Evolutionary conservation across 1,139 yeast species (phyloP).

Genomic region (Nakaseomyces delphensis): DNA sequence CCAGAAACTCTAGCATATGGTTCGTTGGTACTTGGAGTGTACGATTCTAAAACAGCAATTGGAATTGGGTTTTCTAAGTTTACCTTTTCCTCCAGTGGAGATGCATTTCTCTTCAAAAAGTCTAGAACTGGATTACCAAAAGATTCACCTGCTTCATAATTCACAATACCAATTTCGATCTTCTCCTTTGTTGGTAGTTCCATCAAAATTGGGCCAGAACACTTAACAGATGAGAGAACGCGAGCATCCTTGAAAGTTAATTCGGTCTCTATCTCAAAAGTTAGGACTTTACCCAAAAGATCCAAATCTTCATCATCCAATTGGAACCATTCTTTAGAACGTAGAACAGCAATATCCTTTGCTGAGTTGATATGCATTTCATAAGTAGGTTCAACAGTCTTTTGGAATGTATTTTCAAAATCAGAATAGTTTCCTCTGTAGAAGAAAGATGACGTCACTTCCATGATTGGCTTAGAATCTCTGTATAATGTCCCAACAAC

Average conservation of each 20-base stretch:
- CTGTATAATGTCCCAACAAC: conserved; percentile 85
- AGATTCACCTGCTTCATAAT: conserved; percentile 85
- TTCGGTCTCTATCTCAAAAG: conserved; percentile 83
- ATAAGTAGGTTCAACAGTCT: conserved; percentile 78
- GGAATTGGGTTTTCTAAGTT: conserved; percentile 87
- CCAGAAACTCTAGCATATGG: conserved; percentile 97
- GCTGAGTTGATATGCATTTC: conserved; percentile 63
- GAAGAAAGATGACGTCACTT: conserved; percentile 89
- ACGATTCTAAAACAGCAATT: conserved; percentile 48
- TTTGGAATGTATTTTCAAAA: conserved; percentile 87
- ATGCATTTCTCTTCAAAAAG: conserved; percentile 84
- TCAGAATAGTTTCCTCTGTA: conserved; percentile 89
- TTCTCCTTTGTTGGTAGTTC: conserved; percentile 92
- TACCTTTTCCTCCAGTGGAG: conserved; percentile 89
- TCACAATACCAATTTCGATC: conserved; percentile 76
- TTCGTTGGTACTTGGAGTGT: conserved; percentile 69
- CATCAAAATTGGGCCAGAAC: conserved; percentile 76
- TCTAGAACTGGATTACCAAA: conserved; percentile 97
- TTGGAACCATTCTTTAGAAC: conserved; percentile 97
- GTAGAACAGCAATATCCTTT: conserved; percentile 87
- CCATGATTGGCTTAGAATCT: conserved; percentile 75
- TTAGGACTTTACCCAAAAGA: conserved; percentile 68
- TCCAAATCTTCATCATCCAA: conserved; percentile 58
- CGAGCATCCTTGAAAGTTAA: conserved; percentile 70
- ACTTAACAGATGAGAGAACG: conserved; percentile 70